A percentile compares a stretch with the other conserved stretches of the same genome.
These are phyloP conservation scores for Podospora appendiculata DNA, from an alignment of 495 filamentous ascomycete genomes.

Conservation along the genomic window DNA sequence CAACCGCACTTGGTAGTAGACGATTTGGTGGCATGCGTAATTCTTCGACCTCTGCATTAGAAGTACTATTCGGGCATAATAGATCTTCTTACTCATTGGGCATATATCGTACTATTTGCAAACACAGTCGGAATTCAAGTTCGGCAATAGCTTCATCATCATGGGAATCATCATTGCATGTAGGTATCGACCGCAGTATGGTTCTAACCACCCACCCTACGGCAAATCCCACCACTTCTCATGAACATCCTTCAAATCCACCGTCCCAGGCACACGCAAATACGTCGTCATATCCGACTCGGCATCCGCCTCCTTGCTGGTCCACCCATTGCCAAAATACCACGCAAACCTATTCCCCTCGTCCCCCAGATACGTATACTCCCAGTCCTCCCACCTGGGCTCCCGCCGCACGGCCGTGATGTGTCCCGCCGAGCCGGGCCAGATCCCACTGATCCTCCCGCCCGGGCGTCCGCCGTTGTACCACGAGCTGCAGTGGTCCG, in stretches of 20 bases:
- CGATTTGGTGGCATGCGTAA: too few relatives aligned
- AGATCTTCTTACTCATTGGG: too few relatives aligned
- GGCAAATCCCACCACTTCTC: slow-evolving; percentile 36
- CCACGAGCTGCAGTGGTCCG: slow-evolving; percentile 61
- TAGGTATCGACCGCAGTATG: too few relatives aligned
- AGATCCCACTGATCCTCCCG: slow-evolving; percentile 52
- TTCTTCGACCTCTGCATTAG: too few relatives aligned
- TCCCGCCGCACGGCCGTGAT: slow-evolving; percentile 48
- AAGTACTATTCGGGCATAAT: too few relatives aligned
- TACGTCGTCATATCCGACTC: slow-evolving; percentile 32
- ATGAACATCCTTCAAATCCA: slow-evolving; percentile 32
- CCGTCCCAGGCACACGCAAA: slow-evolving; percentile 22
- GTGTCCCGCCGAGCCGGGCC: slow-evolving; percentile 57
- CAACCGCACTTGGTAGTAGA: too few relatives aligned
- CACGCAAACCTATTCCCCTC: slow-evolving; percentile 34
- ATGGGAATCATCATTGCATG: too few relatives aligned
- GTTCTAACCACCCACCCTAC: too few relatives aligned
- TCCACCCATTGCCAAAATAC: slow-evolving; percentile 40
- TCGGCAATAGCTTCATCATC: too few relatives aligned
- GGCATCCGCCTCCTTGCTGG: slow-evolving; percentile 29
- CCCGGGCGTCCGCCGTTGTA: slow-evolving; percentile 56
- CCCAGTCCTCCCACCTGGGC: slow-evolving; percentile 67
- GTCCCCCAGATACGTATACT: slow-evolving; percentile 48
- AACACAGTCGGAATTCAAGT: too few relatives aligned
- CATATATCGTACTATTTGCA: too few relatives aligned